Evolutionary conservation across 805 yeast genomes (phyloP).

Genomic region (Grigorovia transvaalensis): DNA sequence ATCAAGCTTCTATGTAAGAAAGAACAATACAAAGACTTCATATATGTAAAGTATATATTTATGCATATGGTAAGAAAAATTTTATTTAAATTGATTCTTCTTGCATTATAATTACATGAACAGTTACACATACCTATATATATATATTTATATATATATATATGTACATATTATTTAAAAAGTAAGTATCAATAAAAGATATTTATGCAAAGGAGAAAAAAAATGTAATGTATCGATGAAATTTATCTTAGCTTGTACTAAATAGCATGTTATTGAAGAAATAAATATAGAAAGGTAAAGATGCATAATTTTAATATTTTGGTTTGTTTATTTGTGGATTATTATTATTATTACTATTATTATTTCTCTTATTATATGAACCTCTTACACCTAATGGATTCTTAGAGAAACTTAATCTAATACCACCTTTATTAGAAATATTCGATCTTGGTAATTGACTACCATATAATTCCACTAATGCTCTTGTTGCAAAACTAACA

Average conservation of each 20-base stretch:
- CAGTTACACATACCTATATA: neutral
- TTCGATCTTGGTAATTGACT: slow-evolving; percentile 67
- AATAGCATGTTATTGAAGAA: too few relatives aligned
- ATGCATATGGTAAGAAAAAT: neutral
- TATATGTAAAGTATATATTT: neutral
- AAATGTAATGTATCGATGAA: neutral
- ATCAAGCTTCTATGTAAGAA: too few relatives aligned
- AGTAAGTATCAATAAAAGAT: too few relatives aligned
- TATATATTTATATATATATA: neutral
- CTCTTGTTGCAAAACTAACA: slow-evolving; percentile 80
- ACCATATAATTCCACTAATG: slow-evolving; percentile 86
- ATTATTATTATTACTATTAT: too few relatives aligned
- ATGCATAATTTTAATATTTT: too few relatives aligned
- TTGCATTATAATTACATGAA: neutral
- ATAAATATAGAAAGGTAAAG: too few relatives aligned
- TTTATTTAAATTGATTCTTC: too few relatives aligned
- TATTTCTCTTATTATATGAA: slow-evolving; percentile 29
- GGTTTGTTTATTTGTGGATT: neutral
- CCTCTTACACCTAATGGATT: slow-evolving; percentile 97
- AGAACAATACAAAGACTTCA: too few relatives aligned
- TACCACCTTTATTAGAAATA: slow-evolving; percentile 64
- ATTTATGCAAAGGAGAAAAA: neutral
- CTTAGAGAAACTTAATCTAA: slow-evolving; percentile 80
- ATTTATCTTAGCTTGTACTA: too few relatives aligned
- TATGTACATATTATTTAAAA: neutral